phyloP scores from a whole-genome alignment of 1,139 yeast genomes.

The Taphrina communis region DNA sequence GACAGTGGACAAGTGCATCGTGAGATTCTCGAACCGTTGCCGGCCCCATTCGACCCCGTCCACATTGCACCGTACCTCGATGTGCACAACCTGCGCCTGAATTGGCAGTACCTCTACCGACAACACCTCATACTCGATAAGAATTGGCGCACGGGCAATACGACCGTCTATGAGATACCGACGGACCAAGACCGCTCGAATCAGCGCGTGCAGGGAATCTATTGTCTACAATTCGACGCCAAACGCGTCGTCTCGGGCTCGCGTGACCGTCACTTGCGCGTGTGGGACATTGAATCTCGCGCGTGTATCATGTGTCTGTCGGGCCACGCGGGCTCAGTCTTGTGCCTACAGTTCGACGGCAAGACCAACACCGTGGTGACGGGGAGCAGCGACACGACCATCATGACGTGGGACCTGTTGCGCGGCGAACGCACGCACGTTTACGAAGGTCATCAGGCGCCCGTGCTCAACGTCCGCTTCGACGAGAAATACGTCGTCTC shows the following conservation, averaged over 20 bases:
- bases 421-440: slow-evolving; percentile 67
- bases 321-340: slow-evolving; percentile 43
- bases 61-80: slow-evolving; percentile 37
- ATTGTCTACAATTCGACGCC: slow-evolving; percentile 45
- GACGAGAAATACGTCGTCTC: slow-evolving; percentile 42
- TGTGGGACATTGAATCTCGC: slow-evolving; percentile 43
- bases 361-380: slow-evolving; percentile 45
- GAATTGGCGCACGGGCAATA: slow-evolving; percentile 44
- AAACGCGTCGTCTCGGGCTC: slow-evolving; percentile 46
- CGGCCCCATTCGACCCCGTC: slow-evolving; percentile 20
- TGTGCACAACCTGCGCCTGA: slow-evolving; percentile 22
- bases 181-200: slow-evolving; percentile 27
- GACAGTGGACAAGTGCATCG: slow-evolving; percentile 25
- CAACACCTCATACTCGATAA: slow-evolving; percentile 41
- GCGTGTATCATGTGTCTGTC: slow-evolving; percentile 30
- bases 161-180: slow-evolving; percentile 33
- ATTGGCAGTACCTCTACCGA: slow-evolving; percentile 43
- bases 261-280: slow-evolving; percentile 39
- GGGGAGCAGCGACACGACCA: slow-evolving; percentile 50
- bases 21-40: slow-evolving; percentile 12
- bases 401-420: slow-evolving; percentile 60
- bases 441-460: slow-evolving; percentile 63
- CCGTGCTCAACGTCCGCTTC: slow-evolving; percentile 42
- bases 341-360: slow-evolving; percentile 43
- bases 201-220: slow-evolving; percentile 40